Evolutionary conservation across 148 eudicot species (phyloP).

Genomic region (Chenopodium album): DNA sequence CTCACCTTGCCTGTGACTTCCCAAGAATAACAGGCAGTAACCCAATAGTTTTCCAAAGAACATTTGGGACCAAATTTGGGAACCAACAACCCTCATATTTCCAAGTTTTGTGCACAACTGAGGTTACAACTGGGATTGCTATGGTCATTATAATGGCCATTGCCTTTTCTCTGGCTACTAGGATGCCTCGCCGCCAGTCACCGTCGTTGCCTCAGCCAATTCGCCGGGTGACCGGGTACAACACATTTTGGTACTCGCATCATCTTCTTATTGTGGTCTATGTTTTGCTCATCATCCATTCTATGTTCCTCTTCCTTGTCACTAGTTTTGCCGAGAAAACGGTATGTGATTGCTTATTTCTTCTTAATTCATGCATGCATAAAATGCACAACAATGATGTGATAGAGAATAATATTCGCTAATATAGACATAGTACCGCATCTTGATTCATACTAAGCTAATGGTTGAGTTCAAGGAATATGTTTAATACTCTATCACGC

Average conservation of each 20-base stretch:
- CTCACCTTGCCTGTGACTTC: conserved; percentile 45
- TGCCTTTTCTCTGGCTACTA: conserved; percentile 33
- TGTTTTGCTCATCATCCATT: conserved; percentile 35
- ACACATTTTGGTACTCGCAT: conserved; percentile 43
- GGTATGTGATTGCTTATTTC: conserved; percentile 23
- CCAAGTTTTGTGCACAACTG: conserved; percentile 31
- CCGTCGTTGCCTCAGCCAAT: conserved; percentile 22
- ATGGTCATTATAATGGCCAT: conserved; percentile 39
- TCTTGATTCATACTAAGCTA: too few species aligned
- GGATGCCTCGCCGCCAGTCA: conserved; percentile 28
- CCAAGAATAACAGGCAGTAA: conserved; percentile 36
- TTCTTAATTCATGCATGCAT: neutral
- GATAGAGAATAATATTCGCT: neutral
- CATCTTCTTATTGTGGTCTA: conserved; percentile 38
- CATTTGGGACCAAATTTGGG: conserved; percentile 34
- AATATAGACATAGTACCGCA: too few species aligned
- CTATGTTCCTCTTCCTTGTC: conserved; percentile 38
- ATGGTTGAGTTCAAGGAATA: too few species aligned
- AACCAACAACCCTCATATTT: conserved; percentile 37
- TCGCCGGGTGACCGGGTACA: conserved; percentile 32
- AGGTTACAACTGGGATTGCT: conserved; percentile 30
- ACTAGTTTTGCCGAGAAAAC: conserved; percentile 31
- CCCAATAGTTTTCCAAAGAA: conserved; percentile 26
- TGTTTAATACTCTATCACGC: too few species aligned
- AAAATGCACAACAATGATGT: too few species aligned